These are phyloP conservation scores for Cutaneotrichosporon mucoides DNA, from an alignment of 1,284 basidiomycete species.

Conservation along the genomic window DNA sequence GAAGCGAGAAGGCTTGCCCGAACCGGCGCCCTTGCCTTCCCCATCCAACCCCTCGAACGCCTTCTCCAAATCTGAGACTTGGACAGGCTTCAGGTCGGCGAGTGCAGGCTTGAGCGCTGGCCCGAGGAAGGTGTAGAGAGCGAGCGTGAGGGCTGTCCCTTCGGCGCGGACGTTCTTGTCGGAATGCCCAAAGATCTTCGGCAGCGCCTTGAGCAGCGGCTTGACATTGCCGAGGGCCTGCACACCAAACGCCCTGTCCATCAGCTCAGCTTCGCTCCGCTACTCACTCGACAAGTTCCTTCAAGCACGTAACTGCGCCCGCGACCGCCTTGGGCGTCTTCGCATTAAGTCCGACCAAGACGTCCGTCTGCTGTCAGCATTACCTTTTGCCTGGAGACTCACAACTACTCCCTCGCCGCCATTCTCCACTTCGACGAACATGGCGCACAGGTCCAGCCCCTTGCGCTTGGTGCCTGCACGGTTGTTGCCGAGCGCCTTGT, in stretches of 20 bases:
- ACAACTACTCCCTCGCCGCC: constrained; percentile 81
- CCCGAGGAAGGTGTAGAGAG: constrained; percentile 85
- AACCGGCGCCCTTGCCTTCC: constrained; percentile 75
- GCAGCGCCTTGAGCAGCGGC: constrained; percentile 75
- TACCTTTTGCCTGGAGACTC: constrained; percentile 48
- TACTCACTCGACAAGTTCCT: constrained; percentile 66
- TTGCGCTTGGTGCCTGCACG: constrained; percentile 88
- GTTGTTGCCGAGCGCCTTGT: constrained; percentile 91
- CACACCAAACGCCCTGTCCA: constrained; percentile 70
- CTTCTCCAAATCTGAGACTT: constrained; percentile 92
- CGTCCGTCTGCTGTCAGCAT: constrained; percentile 59
- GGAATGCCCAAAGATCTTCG: constrained; percentile 90
- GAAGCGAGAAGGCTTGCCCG: constrained; percentile 69
- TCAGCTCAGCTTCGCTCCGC: not conserved
- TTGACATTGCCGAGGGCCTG: constrained; percentile 69
- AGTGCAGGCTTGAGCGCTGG: constrained; percentile 81
- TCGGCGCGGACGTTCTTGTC: constrained; percentile 97
- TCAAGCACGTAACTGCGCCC: constrained; percentile 71
- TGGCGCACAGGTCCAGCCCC: constrained; percentile 76
- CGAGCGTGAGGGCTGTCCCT: constrained; percentile 70
- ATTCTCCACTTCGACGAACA: constrained; percentile 94
- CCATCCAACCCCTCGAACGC: constrained; percentile 79
- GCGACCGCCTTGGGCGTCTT: constrained; percentile 96
- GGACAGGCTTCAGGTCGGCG: constrained; percentile 94
- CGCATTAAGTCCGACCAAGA: constrained; percentile 77